Conservation (phyloP, 1,284 basidiomycete genomes). For the Cutaneotrichosporon cyanovorans region DNA sequence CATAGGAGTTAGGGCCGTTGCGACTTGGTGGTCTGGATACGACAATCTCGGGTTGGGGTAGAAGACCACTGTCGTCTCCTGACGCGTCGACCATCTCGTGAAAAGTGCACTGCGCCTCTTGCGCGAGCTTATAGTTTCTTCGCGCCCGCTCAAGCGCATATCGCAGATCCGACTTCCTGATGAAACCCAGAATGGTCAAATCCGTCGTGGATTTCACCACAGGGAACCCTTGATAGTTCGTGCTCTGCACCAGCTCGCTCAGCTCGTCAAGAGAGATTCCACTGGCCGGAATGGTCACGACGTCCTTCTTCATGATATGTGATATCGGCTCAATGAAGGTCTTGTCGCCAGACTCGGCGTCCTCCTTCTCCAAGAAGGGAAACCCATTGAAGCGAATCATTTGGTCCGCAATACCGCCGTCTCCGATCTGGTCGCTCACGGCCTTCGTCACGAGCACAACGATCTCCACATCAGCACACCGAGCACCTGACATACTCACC, state of each 20-base stretch:
- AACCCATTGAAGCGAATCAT: conserved; percentile 96
- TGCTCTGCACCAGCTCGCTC: conserved; percentile 60
- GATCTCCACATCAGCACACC: conserved; percentile 85
- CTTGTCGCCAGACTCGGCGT: conserved; percentile 88
- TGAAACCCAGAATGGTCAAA: conserved; percentile 71
- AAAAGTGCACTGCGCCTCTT: conserved; percentile 67
- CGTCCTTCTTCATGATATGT: conserved; percentile 75
- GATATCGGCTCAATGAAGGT: conserved; percentile 82
- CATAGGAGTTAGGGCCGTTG: conserved; percentile 7
- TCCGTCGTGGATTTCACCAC: conserved; percentile 56
- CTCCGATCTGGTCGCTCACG: conserved; percentile 90
- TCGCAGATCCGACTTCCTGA: conserved; percentile 74
- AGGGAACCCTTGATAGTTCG: conserved; percentile 83
- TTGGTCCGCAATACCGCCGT: conserved; percentile 91
- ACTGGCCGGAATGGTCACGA: conserved; percentile 63
- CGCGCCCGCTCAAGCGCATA: conserved; percentile 76
- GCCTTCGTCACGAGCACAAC: conserved; percentile 93
- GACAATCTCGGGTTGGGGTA: conserved; percentile 28
- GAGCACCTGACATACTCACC: conserved; percentile 71
- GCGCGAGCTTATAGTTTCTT: conserved; percentile 55
- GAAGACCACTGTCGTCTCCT: conserved; percentile 17
- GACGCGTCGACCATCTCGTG: conserved; percentile 35
- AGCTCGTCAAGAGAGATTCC: conserved; percentile 72
- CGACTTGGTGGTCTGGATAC: conserved; percentile 19
- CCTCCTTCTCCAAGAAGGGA: conserved; percentile 76